phyloP scores from a whole-genome alignment of 192 early-diverging fungal species.

The Linnemannia exigua region DNA sequence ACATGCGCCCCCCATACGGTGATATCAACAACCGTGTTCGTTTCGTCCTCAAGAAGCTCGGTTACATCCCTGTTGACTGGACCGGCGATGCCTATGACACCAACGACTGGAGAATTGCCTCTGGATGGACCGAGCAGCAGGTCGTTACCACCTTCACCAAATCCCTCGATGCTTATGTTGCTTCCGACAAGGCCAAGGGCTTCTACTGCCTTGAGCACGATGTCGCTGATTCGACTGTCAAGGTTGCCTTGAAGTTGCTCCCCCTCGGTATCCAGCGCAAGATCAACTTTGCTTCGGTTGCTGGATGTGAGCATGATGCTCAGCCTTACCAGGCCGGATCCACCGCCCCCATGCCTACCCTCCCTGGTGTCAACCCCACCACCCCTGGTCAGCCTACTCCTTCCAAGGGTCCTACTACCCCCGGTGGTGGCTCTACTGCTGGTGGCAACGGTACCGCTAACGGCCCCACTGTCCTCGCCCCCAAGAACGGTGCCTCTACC shows the following conservation, averaged over 20 bases:
- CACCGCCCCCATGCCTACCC: conserved; percentile 30
- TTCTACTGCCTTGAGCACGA: conserved; percentile 68
- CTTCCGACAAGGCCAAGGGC: conserved; percentile 50
- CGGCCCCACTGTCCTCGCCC: conserved; percentile 8
- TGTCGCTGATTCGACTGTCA: conserved; percentile 53
- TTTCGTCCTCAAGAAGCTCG: conserved; percentile 73
- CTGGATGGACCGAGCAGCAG: conserved; percentile 43
- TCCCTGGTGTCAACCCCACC: background rate
- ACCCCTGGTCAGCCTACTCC: background rate
- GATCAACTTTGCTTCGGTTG: conserved; percentile 53
- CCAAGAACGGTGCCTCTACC: background rate
- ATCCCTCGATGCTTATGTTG: conserved; percentile 39
- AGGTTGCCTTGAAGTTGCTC: conserved; percentile 59
- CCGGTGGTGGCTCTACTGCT: conserved; percentile 1
- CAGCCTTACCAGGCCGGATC: conserved; percentile 58
- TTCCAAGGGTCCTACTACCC: conserved; percentile 3
- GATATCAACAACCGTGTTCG: conserved; percentile 86
- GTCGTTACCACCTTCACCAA: conserved; percentile 32
- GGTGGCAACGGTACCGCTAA: background rate
- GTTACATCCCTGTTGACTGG: conserved; percentile 59
- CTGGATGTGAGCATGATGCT: conserved; percentile 47
- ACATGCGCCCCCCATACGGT: conserved; percentile 75
- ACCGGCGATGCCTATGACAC: conserved; percentile 56
- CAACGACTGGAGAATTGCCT: conserved; percentile 60
- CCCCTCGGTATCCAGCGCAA: conserved; percentile 40